Evolutionary conservation across 164 flowering plant genomes (phyloP).

Genomic region (Liquidambar formosana): DNA sequence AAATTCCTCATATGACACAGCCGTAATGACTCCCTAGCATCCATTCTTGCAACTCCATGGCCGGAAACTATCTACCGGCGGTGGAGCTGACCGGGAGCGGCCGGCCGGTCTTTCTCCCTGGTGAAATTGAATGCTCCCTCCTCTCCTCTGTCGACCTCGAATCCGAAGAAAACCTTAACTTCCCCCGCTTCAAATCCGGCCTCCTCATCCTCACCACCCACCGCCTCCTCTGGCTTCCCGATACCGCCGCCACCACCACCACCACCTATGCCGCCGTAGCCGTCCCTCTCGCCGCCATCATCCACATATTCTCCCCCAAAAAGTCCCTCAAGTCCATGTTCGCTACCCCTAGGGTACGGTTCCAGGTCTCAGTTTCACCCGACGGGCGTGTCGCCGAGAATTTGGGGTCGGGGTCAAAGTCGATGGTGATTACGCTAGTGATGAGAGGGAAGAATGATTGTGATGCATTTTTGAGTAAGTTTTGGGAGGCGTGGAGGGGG

Average conservation of each 20-base stretch:
- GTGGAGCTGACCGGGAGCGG: constrained; percentile 71
- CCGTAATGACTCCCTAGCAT: too few species aligned
- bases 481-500: constrained; percentile 77
- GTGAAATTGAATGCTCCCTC: constrained; percentile 69
- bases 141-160: constrained; percentile 72
- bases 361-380: constrained; percentile 47
- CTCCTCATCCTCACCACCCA: constrained; percentile 76
- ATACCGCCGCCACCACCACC: constrained; percentile 20
- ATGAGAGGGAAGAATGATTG: constrained; percentile 69
- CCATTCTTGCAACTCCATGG: constrained; percentile 27
- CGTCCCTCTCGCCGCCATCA: constrained; percentile 58
- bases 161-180: constrained; percentile 45
- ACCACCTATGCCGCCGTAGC: constrained; percentile 19
- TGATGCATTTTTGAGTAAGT: constrained; percentile 57
- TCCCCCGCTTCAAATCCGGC: constrained; percentile 62
- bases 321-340: constrained; percentile 80
- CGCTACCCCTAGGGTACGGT: constrained; percentile 68
- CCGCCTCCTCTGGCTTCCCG: constrained; percentile 70
- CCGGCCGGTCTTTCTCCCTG: constrained; percentile 60
- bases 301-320: constrained; percentile 61
- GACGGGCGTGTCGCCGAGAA: constrained; percentile 16
- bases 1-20: too few species aligned
- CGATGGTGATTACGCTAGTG: constrained; percentile 55
- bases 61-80: constrained; percentile 45
- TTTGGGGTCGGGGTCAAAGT: constrained; percentile 30